Conservation (phyloP, 1,284 basidiomycete genomes). For the Rhodotorula sp. region DNA sequence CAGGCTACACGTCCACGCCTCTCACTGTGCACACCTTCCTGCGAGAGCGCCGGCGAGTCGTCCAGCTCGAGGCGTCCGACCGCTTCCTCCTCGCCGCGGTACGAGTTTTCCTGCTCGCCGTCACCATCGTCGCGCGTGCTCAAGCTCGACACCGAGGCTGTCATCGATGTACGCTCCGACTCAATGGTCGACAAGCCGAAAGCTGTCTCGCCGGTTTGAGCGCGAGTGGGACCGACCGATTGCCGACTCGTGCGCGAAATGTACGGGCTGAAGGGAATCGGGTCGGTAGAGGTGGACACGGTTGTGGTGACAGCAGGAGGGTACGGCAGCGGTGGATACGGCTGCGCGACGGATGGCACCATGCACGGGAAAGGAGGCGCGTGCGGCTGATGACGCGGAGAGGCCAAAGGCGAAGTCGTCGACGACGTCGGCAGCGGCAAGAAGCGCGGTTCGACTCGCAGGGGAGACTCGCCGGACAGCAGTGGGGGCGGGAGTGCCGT, state of each 20-base stretch:
- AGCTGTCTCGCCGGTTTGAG: neutral
- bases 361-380: constrained; percentile 5
- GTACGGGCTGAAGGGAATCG: constrained; percentile 10
- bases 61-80: constrained; percentile 33
- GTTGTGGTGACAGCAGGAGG: constrained; percentile 11
- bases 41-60: constrained; percentile 3
- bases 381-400: constrained; percentile 6
- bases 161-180: neutral
- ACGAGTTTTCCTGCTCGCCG: constrained; percentile 11
- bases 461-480: constrained; percentile 1
- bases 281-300: constrained; percentile 9
- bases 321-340: constrained; percentile 26
- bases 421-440: constrained; percentile 23
- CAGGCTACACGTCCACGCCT: neutral
- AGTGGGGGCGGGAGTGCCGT: constrained; percentile 7
- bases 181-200: neutral
- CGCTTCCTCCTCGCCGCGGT: constrained; percentile 27
- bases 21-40: too few species aligned
- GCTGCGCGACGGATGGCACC: neutral
- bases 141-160: constrained; percentile 15
- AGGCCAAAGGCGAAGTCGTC: constrained; percentile 21
- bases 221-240: neutral
- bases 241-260: constrained; percentile 3
- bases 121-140: constrained; percentile 17
- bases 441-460: constrained; percentile 23